These are phyloP conservation scores for Prunus padus DNA, from an alignment of 306 rosid species.

Conservation along the genomic window DNA sequence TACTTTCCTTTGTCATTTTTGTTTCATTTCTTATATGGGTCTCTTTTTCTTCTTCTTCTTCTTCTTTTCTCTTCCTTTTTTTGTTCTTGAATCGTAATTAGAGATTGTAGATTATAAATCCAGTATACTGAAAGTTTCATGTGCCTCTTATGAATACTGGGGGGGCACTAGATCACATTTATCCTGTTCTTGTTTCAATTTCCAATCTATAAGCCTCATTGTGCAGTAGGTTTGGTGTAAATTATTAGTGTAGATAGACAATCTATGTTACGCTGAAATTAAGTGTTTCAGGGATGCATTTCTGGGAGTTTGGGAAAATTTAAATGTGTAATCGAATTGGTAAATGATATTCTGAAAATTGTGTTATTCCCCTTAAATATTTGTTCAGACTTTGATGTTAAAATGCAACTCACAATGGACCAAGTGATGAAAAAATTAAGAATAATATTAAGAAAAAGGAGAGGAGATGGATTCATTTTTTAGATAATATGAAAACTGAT, in stretches of 20 bases:
- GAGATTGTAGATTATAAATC: background rate
- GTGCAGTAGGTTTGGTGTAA: background rate
- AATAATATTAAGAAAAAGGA: background rate
- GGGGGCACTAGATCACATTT: conserved; percentile 11
- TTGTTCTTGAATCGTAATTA: conserved; percentile 5
- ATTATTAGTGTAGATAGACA: background rate
- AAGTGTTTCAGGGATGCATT: background rate
- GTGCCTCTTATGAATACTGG: background rate
- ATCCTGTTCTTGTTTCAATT: background rate
- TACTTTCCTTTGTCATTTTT: conserved; percentile 26
- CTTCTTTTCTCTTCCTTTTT: background rate
- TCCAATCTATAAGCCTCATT: background rate
- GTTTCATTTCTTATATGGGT: conserved; percentile 5
- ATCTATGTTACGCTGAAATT: background rate
- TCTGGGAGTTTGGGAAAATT: background rate
- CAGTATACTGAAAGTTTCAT: background rate
- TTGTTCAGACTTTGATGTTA: background rate
- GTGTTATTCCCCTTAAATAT: background rate
- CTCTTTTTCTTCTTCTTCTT: background rate
- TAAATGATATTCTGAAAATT: background rate
- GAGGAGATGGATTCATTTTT: too few relatives aligned
- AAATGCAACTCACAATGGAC: background rate
- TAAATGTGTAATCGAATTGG: background rate
- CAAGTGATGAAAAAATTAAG: background rate
- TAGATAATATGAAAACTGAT: too few relatives aligned